Conservation (phyloP, 2,329 filamentous ascomycete genomes). For the Penicillium glabrum region DNA sequence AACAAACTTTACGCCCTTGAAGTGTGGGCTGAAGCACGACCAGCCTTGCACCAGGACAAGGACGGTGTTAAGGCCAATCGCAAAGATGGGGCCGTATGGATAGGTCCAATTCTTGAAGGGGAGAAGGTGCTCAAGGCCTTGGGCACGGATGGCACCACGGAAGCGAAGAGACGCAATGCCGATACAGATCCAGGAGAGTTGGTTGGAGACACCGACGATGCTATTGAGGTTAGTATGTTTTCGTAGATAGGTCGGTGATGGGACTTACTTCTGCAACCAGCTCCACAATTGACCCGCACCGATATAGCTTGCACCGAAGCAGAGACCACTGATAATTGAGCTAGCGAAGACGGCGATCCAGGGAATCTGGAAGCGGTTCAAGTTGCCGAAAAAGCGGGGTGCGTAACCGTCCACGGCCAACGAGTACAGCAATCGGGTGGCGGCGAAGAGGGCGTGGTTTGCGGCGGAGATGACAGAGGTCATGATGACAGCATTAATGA, state of each 20-base stretch:
- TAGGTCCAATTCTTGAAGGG: conserved; percentile 69
- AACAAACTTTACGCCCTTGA: conserved; percentile 61
- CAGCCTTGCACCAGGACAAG: conserved; percentile 65
- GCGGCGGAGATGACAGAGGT: conserved; percentile 60
- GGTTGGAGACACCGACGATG: conserved; percentile 67
- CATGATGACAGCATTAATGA: conserved; percentile 63
- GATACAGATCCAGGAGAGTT: conserved; percentile 64
- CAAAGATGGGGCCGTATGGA: conserved; percentile 59
- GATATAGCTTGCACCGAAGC: conserved; percentile 66
- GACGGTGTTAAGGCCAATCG: conserved; percentile 58
- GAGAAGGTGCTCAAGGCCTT: conserved; percentile 61
- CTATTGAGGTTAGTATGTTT: conserved; percentile 26
- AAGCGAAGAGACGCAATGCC: conserved; percentile 66
- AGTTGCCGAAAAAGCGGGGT: conserved; percentile 53
- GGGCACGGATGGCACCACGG: conserved; percentile 56
- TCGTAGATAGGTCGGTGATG: neutral
- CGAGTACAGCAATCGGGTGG: conserved; percentile 58
- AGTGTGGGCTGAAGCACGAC: conserved; percentile 59
- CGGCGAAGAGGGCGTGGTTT: conserved; percentile 60
- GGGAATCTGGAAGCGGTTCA: conserved; percentile 53
- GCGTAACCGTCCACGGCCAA: conserved; percentile 58
- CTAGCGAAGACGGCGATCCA: conserved; percentile 58
- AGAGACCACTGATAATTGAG: conserved; percentile 56
- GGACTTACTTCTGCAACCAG: conserved; percentile 62
- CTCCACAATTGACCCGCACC: conserved; percentile 65